Percentiles rank a stretch among this genome's conserved stretches.
Evolutionary conservation across 2,329 filamentous ascomycete species (phyloP).

Genomic region (Claviceps fusiformis): DNA sequence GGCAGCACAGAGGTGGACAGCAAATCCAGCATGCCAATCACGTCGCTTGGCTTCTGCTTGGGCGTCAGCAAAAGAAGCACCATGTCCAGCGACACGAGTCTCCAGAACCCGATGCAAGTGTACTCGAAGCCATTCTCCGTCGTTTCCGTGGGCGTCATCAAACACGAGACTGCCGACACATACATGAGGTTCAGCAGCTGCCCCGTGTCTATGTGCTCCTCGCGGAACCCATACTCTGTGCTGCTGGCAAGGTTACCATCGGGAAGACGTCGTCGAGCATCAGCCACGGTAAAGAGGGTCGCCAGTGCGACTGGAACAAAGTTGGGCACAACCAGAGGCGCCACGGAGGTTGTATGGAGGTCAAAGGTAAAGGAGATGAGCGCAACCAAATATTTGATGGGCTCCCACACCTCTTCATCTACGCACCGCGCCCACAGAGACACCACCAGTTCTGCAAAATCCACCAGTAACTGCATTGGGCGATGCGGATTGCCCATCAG

Average conservation of each 20-base stretch:
- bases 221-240: constrained; percentile 24
- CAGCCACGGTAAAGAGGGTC: constrained; percentile 45
- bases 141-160: constrained; percentile 21
- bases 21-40: constrained; percentile 50
- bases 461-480: constrained; percentile 43
- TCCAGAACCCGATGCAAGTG: constrained; percentile 46
- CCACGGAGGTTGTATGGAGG: constrained; percentile 44
- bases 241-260: constrained; percentile 33
- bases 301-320: constrained; percentile 42
- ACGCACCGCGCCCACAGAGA: constrained; percentile 56
- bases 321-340: constrained; percentile 43
- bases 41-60: constrained; percentile 50
- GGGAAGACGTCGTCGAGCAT: constrained; percentile 38
- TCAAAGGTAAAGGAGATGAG: constrained; percentile 51
- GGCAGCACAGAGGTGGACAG: constrained; percentile 52
- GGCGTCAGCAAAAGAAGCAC: constrained; percentile 53
- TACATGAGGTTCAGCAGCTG: constrained; percentile 55
- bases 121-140: constrained; percentile 17
- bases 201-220: constrained; percentile 46
- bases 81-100: constrained; percentile 49
- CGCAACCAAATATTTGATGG: constrained; percentile 52
- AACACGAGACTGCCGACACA: constrained; percentile 46
- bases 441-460: constrained; percentile 51
- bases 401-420: constrained; percentile 46
- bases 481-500: constrained; percentile 34